These are phyloP conservation scores for Lactuca saligna DNA, from an alignment of 129 eudicot species.

Conservation along the genomic window DNA sequence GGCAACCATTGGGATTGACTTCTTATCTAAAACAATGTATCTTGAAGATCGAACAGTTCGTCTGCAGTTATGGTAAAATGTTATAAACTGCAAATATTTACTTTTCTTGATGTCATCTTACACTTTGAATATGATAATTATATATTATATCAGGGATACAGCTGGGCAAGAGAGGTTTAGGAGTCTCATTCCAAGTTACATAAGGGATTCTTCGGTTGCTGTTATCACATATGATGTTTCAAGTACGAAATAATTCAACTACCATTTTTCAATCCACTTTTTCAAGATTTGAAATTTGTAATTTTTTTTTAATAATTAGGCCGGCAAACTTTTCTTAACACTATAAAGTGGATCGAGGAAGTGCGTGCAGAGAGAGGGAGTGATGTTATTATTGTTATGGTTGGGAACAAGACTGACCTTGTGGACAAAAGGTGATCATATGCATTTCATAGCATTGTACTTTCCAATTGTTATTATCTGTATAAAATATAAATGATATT, in stretches of 20 bases:
- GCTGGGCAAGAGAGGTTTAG: slow-evolving; percentile 72
- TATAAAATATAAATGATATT: not conserved
- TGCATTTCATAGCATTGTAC: slow-evolving; percentile 1
- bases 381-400: slow-evolving; percentile 56
- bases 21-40: slow-evolving; percentile 60
- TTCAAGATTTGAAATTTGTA: not conserved
- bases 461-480: not conserved
- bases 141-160: slow-evolving; percentile 43
- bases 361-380: slow-evolving; percentile 64
- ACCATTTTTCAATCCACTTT: not conserved
- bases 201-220: slow-evolving; percentile 61
- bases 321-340: slow-evolving; percentile 54
- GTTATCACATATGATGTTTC: slow-evolving; percentile 65
- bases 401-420: slow-evolving; percentile 61
- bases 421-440: slow-evolving; percentile 51
- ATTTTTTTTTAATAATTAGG: slow-evolving; percentile 22
- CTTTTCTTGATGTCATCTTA: not conserved
- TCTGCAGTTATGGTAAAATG: not conserved
- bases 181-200: slow-evolving; percentile 66
- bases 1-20: slow-evolving; percentile 73
- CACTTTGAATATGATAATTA: slow-evolving; percentile 12
- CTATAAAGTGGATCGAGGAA: slow-evolving; percentile 57
- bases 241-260: slow-evolving; percentile 34
- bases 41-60: not conserved
- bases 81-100: not conserved